A percentile compares a stretch with the other conserved stretches of the same genome.
phyloP scores from a whole-genome alignment of 176 grass and related monocot species.

The Eremochloa ophiuroides region DNA sequence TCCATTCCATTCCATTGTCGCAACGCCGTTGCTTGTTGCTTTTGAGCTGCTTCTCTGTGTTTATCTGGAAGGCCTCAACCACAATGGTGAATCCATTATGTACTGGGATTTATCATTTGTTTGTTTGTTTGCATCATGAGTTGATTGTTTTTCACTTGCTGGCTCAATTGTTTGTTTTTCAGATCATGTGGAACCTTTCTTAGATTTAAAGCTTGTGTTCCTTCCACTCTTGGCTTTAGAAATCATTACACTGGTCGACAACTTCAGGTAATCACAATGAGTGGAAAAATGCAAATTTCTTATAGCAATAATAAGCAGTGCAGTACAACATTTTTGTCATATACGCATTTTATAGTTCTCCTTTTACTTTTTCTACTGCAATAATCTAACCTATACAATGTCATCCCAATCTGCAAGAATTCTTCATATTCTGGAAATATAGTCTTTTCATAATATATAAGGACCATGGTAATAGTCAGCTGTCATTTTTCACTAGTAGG shows the following conservation, averaged over 20 bases:
- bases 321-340: background rate
- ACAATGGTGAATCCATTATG: constrained; percentile 28
- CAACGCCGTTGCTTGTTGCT: constrained; percentile 59
- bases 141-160: constrained; percentile 5
- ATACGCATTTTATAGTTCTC: background rate
- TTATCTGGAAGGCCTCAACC: constrained; percentile 41
- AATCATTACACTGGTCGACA: constrained; percentile 58
- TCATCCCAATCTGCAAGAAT: background rate
- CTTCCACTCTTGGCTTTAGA: constrained; percentile 74
- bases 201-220: constrained; percentile 72
- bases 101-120: constrained; percentile 4
- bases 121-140: background rate
- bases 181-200: constrained; percentile 36
- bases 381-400: background rate
- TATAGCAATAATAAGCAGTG: background rate
- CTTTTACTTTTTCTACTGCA: background rate
- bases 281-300: background rate
- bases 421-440: background rate
- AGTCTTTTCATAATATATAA: constrained; percentile 8
- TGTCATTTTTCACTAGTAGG: background rate
- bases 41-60: constrained; percentile 80
- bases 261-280: constrained; percentile 46
- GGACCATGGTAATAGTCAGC: background rate
- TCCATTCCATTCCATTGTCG: constrained; percentile 67
- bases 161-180: constrained; percentile 23